phyloP scores from a whole-genome alignment of 169 alveolate species.

The Plasmodium sp. region DNA sequence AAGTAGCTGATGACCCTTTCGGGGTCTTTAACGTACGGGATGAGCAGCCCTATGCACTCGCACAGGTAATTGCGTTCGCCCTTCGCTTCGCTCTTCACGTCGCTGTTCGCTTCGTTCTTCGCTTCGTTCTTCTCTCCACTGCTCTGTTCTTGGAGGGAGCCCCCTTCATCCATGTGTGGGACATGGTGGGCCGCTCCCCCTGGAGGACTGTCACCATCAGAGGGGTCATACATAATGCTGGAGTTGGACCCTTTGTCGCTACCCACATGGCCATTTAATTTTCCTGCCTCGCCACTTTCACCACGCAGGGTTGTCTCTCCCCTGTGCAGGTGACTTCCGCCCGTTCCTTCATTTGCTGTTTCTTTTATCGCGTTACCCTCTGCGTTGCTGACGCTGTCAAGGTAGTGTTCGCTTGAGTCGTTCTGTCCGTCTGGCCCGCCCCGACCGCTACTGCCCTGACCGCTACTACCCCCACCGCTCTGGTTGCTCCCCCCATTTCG shows the following conservation, averaged over 20 bases:
- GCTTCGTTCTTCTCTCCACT: background rate
- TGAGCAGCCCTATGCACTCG: conserved; percentile 59
- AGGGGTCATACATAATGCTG: background rate
- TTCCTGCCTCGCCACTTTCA: background rate
- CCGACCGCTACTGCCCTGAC: background rate
- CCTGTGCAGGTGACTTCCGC: background rate
- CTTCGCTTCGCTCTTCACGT: background rate
- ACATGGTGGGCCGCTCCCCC: background rate
- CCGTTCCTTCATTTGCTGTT: background rate
- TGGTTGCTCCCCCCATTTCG: background rate
- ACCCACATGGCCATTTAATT: background rate
- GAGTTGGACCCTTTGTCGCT: background rate
- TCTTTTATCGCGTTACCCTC: background rate
- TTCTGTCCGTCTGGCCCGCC: background rate
- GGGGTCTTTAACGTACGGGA: conserved; percentile 65
- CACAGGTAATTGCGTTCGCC: conserved; percentile 28
- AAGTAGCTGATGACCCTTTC: conserved; percentile 50
- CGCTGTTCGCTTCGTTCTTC: background rate
- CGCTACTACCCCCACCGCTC: background rate
- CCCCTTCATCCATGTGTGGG: background rate
- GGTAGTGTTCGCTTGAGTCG: background rate
- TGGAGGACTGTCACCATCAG: background rate
- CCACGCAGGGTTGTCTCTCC: background rate
- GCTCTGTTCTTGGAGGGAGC: background rate
- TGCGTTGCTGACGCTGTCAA: background rate